Percentiles rank a stretch among this genome's conserved stretches.
Conservation (phyloP, 352 stramenopile genomes). For the Phytophthora parvispora region DNA sequence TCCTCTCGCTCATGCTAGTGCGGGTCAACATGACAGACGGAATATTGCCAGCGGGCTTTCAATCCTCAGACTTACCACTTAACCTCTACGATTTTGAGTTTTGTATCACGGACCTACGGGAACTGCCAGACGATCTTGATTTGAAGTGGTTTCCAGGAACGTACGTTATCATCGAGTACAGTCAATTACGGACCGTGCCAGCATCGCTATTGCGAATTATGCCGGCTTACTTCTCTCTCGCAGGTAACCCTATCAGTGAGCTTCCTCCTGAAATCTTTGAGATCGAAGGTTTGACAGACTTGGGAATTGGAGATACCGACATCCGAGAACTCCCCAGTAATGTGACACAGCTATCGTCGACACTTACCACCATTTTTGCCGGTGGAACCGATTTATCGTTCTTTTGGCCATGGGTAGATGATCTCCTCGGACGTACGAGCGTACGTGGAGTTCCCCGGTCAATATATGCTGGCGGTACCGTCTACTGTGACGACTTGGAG, state of each 20-base stretch:
- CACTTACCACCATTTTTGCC: constrained; percentile 5
- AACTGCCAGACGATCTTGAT: constrained; percentile 40
- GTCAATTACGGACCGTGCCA: constrained; percentile 16
- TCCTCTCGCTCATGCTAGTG: too few relatives aligned
- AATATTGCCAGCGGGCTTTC: too few relatives aligned
- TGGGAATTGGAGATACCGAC: constrained; percentile 4
- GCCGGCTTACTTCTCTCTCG: constrained; percentile 7
- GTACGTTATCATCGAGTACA: constrained; percentile 30
- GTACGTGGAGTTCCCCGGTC: neutral
- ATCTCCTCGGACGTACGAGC: neutral
- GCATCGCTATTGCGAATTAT: constrained; percentile 3
- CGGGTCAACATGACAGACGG: too few relatives aligned
- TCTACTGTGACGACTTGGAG: constrained; percentile 14
- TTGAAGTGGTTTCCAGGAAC: constrained; percentile 32
- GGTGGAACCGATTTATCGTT: neutral
- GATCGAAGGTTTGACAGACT: constrained; percentile 14
- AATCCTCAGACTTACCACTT: too few relatives aligned
- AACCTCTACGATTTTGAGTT: too few relatives aligned
- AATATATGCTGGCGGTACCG: constrained; percentile 6
- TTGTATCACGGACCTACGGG: too few relatives aligned
- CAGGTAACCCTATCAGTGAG: constrained; percentile 18
- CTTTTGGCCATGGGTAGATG: constrained; percentile 19
- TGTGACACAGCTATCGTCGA: constrained; percentile 4
- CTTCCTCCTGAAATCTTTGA: constrained; percentile 25
- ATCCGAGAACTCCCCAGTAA: constrained; percentile 14